Base-by-base conservation (phyloP, 2,329 filamentous ascomycete genomes). In the Dothidotthia symphoricarpi region DNA sequence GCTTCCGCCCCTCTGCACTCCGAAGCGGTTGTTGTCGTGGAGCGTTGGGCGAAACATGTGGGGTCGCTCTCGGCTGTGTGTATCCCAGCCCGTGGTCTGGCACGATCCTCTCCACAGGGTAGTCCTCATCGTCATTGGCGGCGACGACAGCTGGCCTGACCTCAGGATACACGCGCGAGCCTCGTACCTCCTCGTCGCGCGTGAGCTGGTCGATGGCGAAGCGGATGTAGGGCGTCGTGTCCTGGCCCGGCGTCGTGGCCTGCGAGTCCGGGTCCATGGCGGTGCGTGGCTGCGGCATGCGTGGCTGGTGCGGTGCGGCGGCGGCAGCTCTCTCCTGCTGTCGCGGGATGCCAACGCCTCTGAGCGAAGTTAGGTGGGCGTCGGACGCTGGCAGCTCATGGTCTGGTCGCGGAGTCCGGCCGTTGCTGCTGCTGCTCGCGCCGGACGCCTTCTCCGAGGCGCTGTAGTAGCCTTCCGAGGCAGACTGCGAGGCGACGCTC, bases 131-230 rank as follows among this genome's bases (percentile, higher is more conserved):
- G 2, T 45, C 45, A 3, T 50, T 50, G 13, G 47, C 42, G 6
- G 50, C 43, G 15, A 28, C 12, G 6, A 32, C 30, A 13, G 40
- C 13, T 25, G 31, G 33, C 11, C 47, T 43, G 9, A 51, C 48
- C 14, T 55, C 41, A 12, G 36, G 75, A 35, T 78, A 74, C 50
- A 77, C 69, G 37, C 74, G 70, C 38, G 75, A 71, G 8, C 76
- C 75, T 40, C 73, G 69, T 5, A 81, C 74, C 43, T 86, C 81
- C 40, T 83, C 83, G 55, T 86, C 80, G 31, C 85, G 76, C 5
- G 88, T 94, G 52, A 97, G 72, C 47, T 91, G 88, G 48, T 95
- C 86, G 47, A 97, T 81, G 27, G 91, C 90, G 64, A 93, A 94
- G 48, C 85, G 85, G 47, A 96, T 87, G 65, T 90, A 95, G 0